Evolutionary conservation across 495 filamentous ascomycete genomes (phyloP).

Genomic region (Tuber indicum): DNA sequence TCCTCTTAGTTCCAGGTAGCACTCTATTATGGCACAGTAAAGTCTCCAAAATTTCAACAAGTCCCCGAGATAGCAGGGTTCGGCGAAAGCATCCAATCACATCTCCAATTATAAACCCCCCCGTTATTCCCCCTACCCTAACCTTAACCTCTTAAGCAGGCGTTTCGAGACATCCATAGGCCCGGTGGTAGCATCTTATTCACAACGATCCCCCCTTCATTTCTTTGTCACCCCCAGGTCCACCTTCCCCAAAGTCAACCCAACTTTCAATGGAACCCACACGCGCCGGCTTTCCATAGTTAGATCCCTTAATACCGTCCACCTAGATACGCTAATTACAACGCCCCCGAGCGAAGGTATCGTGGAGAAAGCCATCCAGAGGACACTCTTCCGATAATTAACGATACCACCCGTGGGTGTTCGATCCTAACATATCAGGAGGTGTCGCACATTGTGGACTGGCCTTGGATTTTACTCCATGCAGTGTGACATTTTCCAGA

Average conservation of each 20-base stretch:
- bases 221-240: constrained; percentile 53
- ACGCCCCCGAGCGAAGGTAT: constrained; percentile 84
- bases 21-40: constrained; percentile 60
- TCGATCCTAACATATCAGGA: too few relatives aligned
- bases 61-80: constrained; percentile 60
- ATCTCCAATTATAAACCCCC: constrained; percentile 83
- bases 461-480: too few relatives aligned
- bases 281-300: constrained; percentile 71
- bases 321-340: constrained; percentile 83
- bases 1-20: constrained; percentile 38
- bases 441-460: too few relatives aligned
- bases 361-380: constrained; percentile 56
- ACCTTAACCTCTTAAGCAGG: constrained; percentile 63
- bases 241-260: constrained; percentile 59
- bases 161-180: constrained; percentile 83
- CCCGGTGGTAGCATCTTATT: constrained; percentile 87
- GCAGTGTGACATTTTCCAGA: too few relatives aligned
- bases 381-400: constrained; percentile 16
- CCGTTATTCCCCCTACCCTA: constrained; percentile 63
- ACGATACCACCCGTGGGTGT: too few relatives aligned
- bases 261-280: constrained; percentile 93
- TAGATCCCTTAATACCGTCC: constrained; percentile 81
- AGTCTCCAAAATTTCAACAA: constrained; percentile 64
- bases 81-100: constrained; percentile 90
- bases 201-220: constrained; percentile 76